Conservation (phyloP, 2,329 filamentous ascomycete species). For the Clarireedia monteithiana region DNA sequence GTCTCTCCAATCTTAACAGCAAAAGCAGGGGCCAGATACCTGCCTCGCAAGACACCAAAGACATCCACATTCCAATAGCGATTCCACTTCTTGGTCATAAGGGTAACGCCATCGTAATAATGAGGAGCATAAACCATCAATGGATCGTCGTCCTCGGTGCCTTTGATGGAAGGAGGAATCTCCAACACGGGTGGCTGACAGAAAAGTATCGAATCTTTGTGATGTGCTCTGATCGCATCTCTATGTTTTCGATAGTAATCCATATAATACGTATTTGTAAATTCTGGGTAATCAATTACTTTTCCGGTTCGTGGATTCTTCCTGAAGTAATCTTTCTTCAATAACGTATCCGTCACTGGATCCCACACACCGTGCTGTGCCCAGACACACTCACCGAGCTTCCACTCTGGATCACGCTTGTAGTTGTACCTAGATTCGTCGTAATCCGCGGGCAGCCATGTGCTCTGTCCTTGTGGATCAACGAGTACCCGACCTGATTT, state of each 20-base stretch:
- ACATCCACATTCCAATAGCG: slow-evolving; percentile 96
- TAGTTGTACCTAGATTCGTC: slow-evolving; percentile 86
- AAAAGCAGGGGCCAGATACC: slow-evolving; percentile 82
- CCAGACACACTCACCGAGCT: slow-evolving; percentile 91
- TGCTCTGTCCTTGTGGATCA: slow-evolving; percentile 77
- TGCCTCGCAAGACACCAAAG: slow-evolving; percentile 80
- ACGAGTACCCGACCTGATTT: slow-evolving; percentile 77
- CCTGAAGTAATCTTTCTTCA: slow-evolving; percentile 83
- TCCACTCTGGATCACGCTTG: slow-evolving; percentile 83
- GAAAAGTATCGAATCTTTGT: slow-evolving; percentile 77
- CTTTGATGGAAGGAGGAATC: slow-evolving; percentile 81
- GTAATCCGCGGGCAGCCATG: slow-evolving; percentile 77
- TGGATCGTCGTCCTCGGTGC: slow-evolving; percentile 78
- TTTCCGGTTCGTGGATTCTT: slow-evolving; percentile 69
- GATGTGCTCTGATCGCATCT: slow-evolving; percentile 65
- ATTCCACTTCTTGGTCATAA: slow-evolving; percentile 99
- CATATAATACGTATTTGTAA: slow-evolving; percentile 90
- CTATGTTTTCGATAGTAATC: slow-evolving; percentile 71
- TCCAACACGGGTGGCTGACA: slow-evolving; percentile 90
- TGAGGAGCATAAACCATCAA: slow-evolving; percentile 90
- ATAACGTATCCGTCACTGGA: slow-evolving; percentile 62
- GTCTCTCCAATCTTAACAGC: slow-evolving; percentile 89
- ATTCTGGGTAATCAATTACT: slow-evolving; percentile 70
- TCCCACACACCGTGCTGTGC: slow-evolving; percentile 97
- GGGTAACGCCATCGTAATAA: slow-evolving; percentile 92